Percentiles rank a stretch among this genome's conserved stretches.
These are phyloP conservation scores for Colletotrichum costaricense DNA, from an alignment of 2,329 filamentous ascomycete genomes.

Conservation along the genomic window DNA sequence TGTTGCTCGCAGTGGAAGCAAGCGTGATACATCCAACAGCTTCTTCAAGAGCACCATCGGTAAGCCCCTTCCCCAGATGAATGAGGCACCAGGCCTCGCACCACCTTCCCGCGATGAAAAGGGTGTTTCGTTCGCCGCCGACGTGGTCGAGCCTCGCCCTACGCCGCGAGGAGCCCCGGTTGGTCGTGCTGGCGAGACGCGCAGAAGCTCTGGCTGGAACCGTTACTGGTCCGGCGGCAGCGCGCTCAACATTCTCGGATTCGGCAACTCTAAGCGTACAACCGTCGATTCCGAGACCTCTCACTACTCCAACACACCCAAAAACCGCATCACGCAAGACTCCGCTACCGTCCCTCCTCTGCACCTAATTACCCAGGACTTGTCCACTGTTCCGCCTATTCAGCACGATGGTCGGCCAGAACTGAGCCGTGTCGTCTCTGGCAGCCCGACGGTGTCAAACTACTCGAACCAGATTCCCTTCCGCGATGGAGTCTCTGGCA, in stretches of 20 bases:
- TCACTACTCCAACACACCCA: conserved; percentile 58
- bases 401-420: conserved; percentile 72
- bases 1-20: conserved; percentile 59
- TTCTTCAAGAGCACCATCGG: conserved; percentile 72
- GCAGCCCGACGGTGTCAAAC: conserved; percentile 76
- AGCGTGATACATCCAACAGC: conserved; percentile 61
- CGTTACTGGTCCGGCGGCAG: conserved; percentile 82
- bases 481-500: conserved; percentile 69
- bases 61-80: conserved; percentile 66
- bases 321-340: conserved; percentile 67
- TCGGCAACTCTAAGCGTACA: conserved; percentile 60
- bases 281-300: conserved; percentile 70
- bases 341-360: conserved; percentile 79
- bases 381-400: conserved; percentile 75
- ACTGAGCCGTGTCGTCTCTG: conserved; percentile 74
- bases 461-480: conserved; percentile 63
- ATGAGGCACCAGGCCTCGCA: conserved; percentile 43
- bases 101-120: conserved; percentile 47
- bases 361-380: conserved; percentile 70
- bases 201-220: conserved; percentile 81
- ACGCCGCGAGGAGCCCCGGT: conserved; percentile 43
- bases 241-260: conserved; percentile 73
- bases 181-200: conserved; percentile 54
- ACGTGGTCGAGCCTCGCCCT: conserved; percentile 49
- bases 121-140: conserved; percentile 51